Base-by-base conservation (phyloP, 2,329 filamentous ascomycete genomes). In the Paracamarosporium sp. region DNA sequence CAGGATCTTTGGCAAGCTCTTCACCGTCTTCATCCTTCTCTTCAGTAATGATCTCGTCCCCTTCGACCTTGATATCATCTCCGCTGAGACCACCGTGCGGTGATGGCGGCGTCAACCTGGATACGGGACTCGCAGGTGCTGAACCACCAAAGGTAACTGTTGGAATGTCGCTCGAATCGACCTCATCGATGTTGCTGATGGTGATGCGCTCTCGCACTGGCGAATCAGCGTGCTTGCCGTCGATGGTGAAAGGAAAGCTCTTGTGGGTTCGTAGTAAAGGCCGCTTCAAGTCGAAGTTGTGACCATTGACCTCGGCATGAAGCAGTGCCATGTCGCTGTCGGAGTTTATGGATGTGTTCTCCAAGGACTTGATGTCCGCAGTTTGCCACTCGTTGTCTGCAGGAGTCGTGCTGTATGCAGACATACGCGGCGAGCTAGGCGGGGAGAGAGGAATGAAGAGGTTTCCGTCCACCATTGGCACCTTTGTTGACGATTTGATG, bases 401-500 rank as follows among this genome's bases (percentile, higher is more conserved):
- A 61, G 73, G 67, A 64, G 77, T 78, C 60, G 75, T 72, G 70
- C 75, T 73, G 66, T 79, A 79, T 68, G 75, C 79, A 78, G 79
- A 81, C 80, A 82, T 81, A 71, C 77, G 80, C 73, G 80, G 80
- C 71, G 80, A 82, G 62, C 72, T 80, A 59, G 80, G 80, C 65
- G 80, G 80, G 72, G 80, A 82, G 66, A 81, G 70, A 66, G 79
- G 79, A 71, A 79, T 77, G 70, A 78, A 75, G 65, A 76, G 75
- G 70, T 73, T 79, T 75, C 76, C 76, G 73, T 78, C 74, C 71
- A 81, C 71, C 76, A 78, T 78, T 78, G 69, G 72, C 65, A 64
- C 68, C 71, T 74, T 69, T 56, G 50, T 55, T 61, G 62, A 65
- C 38, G 55, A 58, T 43, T 64, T 53, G 53, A 46, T 65, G 58